phyloP scores from a whole-genome alignment of 75 land plant species.

The Adiantum capillusveneris region DNA sequence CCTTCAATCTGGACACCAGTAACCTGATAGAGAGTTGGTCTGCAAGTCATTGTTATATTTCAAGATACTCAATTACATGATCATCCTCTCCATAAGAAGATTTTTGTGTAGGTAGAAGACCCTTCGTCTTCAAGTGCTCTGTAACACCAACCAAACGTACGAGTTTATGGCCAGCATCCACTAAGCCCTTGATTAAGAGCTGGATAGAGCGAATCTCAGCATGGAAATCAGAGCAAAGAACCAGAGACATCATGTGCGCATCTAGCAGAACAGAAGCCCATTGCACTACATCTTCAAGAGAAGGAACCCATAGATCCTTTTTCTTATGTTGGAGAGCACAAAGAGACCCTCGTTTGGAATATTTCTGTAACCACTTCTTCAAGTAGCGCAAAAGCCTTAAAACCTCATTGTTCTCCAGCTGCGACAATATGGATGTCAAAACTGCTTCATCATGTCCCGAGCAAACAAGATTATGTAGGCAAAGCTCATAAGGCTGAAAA shows the following conservation, averaged over 20 bases:
- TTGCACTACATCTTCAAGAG: constrained; percentile 33
- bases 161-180: constrained; percentile 4
- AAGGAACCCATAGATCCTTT: constrained; percentile 40
- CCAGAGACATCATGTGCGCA: constrained; percentile 48
- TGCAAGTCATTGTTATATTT: too few species aligned
- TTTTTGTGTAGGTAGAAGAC: too few species aligned
- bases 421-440: constrained; percentile 34
- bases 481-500: constrained; percentile 43
- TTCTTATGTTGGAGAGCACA: constrained; percentile 15
- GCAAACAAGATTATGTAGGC: constrained; percentile 59
- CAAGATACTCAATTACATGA: too few species aligned
- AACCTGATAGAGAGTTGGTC: too few species aligned
- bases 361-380: constrained; percentile 63
- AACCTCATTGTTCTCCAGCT: constrained; percentile 45
- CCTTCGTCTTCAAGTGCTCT: too few species aligned
- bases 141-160: neutral
- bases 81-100: too few species aligned
- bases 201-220: constrained; percentile 41
- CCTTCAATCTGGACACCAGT: too few species aligned
- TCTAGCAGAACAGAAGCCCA: constrained; percentile 54
- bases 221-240: constrained; percentile 50
- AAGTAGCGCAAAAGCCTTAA: constrained; percentile 46
- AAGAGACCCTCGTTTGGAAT: constrained; percentile 34
- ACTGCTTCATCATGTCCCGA: constrained; percentile 40
- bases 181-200: constrained; percentile 28